Evolutionary conservation across 148 eudicot species (phyloP).

Genomic region (Pharnaceum exiguum): DNA sequence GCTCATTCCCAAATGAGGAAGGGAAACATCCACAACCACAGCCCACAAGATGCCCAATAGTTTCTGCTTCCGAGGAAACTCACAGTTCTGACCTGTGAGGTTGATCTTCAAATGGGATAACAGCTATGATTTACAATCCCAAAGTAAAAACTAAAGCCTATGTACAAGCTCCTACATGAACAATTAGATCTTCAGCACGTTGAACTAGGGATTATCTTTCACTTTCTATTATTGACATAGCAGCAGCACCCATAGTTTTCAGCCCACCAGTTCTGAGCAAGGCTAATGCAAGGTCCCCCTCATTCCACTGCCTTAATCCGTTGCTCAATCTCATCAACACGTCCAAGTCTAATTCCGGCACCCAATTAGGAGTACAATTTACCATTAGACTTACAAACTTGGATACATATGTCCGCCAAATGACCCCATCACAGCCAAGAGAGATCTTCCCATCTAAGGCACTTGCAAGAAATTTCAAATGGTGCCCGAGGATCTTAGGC

Average conservation of each 20-base stretch:
- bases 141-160: too few species aligned
- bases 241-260: constrained; percentile 66
- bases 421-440: constrained; percentile 60
- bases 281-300: constrained; percentile 63
- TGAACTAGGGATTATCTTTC: constrained; percentile 6
- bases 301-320: constrained; percentile 56
- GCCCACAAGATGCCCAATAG: too few species aligned
- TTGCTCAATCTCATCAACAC: constrained; percentile 52
- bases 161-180: constrained; percentile 8
- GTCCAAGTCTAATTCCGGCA: constrained; percentile 47
- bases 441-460: constrained; percentile 72
- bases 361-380: constrained; percentile 61
- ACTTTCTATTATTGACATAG: constrained; percentile 48
- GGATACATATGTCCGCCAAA: constrained; percentile 69
- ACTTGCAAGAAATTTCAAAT: constrained; percentile 65
- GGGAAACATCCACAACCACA: too few species aligned
- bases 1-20: too few species aligned
- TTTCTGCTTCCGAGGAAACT: too few species aligned
- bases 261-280: constrained; percentile 63
- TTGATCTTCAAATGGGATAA: too few species aligned
- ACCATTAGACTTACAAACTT: constrained; percentile 64
- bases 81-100: too few species aligned
- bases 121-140: too few species aligned
- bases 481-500: constrained; percentile 48
- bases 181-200: neutral